phyloP scores from a whole-genome alignment of 1,139 yeast species.

The Suhomyces yuchorum region DNA sequence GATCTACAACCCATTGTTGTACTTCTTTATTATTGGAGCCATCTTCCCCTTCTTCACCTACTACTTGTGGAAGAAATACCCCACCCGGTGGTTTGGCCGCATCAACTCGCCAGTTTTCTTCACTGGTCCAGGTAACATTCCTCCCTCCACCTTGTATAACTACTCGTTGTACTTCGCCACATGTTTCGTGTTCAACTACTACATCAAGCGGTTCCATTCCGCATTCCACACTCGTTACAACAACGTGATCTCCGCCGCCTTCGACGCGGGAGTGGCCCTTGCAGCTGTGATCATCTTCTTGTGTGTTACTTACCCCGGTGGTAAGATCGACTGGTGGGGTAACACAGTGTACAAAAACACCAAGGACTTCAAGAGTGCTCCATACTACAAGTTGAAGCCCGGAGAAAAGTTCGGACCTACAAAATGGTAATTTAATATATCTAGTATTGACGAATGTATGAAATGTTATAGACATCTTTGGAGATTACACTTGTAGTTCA shows the following conservation, averaged over 20 bases:
- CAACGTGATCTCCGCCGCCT: conserved; percentile 27
- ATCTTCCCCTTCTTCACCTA: conserved; percentile 39
- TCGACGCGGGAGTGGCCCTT: conserved; percentile 26
- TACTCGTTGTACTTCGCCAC: conserved; percentile 48
- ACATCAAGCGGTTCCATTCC: conserved; percentile 46
- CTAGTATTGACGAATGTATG: neutral
- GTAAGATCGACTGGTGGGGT: conserved; percentile 39
- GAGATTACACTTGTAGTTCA: no score
- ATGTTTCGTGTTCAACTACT: conserved; percentile 54
- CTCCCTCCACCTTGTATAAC: conserved; percentile 57
- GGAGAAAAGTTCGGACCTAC: conserved; percentile 45
- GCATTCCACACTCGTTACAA: conserved; percentile 27
- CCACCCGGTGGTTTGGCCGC: conserved; percentile 25
- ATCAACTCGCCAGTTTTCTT: conserved; percentile 50
- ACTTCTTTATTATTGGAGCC: conserved; percentile 51
- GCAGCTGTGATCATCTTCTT: conserved; percentile 27
- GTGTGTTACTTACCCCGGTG: conserved; percentile 29
- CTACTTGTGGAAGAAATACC: conserved; percentile 24
- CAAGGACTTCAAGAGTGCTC: conserved; percentile 23
- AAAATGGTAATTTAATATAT: conserved; percentile 29
- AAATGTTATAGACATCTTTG: neutral
- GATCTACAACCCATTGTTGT: conserved; percentile 39
- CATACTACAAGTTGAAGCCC: conserved; percentile 29
- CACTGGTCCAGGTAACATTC: conserved; percentile 50
- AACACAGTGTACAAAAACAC: conserved; percentile 35